Evolutionary conservation across 129 eudicot genomes (phyloP), one percentile per base, ranked within the genome.

Genomic region (Flaveria robusta): DNA sequence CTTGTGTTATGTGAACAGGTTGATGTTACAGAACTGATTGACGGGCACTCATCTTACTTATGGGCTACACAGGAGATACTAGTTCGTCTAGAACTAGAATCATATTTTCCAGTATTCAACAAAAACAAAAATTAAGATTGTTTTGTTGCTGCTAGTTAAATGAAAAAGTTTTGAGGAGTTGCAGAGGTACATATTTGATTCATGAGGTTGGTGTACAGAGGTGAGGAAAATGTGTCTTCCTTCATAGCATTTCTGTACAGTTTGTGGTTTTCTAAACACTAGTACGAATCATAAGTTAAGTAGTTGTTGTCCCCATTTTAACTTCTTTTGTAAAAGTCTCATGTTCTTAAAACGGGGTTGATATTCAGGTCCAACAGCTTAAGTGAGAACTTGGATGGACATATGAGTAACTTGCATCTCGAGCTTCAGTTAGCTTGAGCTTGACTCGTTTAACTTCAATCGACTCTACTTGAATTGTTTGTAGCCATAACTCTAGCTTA

Each of bases 41-140:
- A 91, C 47, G 99, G 99, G 7, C 99, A 95, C 67, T 91, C 99
- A 6, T 91, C 99, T 8, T 95, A 95, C 70, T 83, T 95, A 63
- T 95, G 96, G 96, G 86, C 89, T 58, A 85, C 97, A 29, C 87
- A 88, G 63, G 87, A 86, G 77, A 95, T 95, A 50, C 82, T 95
- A 70, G 89, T 91, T 64, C 96, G 84, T 77, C 96, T 95, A 13
- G 91, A 95, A 49, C 79, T 95, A 45, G 96, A 95, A 71, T 54
- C 94, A 0, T 89, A 84, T 66, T 95, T 70, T 80, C 97, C 99
- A 13, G 91, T 91, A 78, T 87, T 86, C 74, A 77, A 67, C 52
- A 79, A 76, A 34, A 79, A 70, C 52, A 79, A 76, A 43, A 76
- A 68, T 20, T 73, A 74, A 68, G 46, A 56, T 56, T 56, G 70